These are phyloP conservation scores for Oryza coarctata DNA, from an alignment of 176 grass and related monocot genomes.

Conservation along the genomic window DNA sequence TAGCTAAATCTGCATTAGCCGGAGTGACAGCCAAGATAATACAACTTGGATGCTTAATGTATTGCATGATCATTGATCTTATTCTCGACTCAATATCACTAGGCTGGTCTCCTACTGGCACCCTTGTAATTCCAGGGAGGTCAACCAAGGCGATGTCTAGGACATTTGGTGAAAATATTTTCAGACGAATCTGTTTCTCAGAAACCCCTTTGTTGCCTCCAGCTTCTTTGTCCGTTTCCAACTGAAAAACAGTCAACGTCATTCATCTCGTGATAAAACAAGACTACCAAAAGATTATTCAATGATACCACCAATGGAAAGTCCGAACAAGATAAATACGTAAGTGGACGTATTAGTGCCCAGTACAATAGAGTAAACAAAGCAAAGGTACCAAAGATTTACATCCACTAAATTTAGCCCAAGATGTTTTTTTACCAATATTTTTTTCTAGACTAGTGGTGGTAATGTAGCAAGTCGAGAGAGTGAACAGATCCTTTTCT, in stretches of 20 bases:
- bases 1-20: constrained; percentile 92
- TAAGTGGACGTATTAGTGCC: background rate
- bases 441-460: background rate
- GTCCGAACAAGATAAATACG: background rate
- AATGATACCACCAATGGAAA: constrained; percentile 6
- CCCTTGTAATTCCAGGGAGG: constrained; percentile 88
- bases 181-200: constrained; percentile 86
- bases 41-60: constrained; percentile 89
- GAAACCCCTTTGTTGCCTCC: constrained; percentile 83
- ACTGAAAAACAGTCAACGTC: constrained; percentile 48
- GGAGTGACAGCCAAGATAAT: constrained; percentile 92
- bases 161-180: constrained; percentile 90
- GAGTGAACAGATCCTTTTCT: background rate
- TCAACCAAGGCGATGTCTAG: constrained; percentile 96
- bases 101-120: constrained; percentile 91
- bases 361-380: constrained; percentile 6
- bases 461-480: background rate
- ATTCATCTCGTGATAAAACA: constrained; percentile 20
- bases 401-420: background rate
- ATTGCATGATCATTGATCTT: constrained; percentile 82
- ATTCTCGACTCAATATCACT: constrained; percentile 90
- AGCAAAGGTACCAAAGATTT: constrained; percentile 11
- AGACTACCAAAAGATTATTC: background rate
- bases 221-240: constrained; percentile 88
- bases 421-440: background rate